Evolutionary conservation across 495 filamentous ascomycete species (phyloP).

Genomic region (Tuber aestivum): DNA sequence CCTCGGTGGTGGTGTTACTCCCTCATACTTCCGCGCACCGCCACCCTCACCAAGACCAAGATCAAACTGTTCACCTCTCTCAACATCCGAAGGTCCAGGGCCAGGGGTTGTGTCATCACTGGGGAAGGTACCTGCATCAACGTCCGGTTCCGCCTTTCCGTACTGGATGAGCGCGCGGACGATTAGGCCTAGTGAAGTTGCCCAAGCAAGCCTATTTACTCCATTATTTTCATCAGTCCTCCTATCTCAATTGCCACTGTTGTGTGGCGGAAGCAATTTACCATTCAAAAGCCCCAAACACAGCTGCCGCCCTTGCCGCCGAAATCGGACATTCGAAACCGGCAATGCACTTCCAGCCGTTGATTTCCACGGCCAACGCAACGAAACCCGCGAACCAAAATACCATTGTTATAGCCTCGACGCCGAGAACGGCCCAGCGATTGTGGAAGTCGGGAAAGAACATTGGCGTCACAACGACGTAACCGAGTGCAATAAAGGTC

Average conservation of each 20-base stretch:
- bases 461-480: conserved; percentile 41
- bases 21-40: neutral
- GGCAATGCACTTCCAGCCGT: conserved; percentile 1
- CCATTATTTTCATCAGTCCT: neutral
- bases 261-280: conserved; percentile 9
- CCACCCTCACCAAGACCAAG: neutral
- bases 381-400: conserved; percentile 43
- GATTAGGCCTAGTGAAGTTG: conserved; percentile 34
- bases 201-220: conserved; percentile 34
- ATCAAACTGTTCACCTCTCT: conserved; percentile 6
- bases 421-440: conserved; percentile 41
- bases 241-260: neutral
- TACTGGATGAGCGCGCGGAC: conserved; percentile 39
- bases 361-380: conserved; percentile 34
- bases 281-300: conserved; percentile 40
- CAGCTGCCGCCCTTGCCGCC: conserved; percentile 37
- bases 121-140: conserved; percentile 26
- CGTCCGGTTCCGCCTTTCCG: conserved; percentile 28
- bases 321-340: conserved; percentile 15
- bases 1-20: neutral
- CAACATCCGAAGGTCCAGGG: conserved; percentile 1
- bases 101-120: neutral
- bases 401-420: conserved; percentile 41
- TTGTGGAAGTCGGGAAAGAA: conserved; percentile 40
- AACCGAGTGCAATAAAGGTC: conserved; percentile 39